Evolutionary conservation across 1,139 yeast genomes (phyloP).

Genomic region (Geotrichum siamense): DNA sequence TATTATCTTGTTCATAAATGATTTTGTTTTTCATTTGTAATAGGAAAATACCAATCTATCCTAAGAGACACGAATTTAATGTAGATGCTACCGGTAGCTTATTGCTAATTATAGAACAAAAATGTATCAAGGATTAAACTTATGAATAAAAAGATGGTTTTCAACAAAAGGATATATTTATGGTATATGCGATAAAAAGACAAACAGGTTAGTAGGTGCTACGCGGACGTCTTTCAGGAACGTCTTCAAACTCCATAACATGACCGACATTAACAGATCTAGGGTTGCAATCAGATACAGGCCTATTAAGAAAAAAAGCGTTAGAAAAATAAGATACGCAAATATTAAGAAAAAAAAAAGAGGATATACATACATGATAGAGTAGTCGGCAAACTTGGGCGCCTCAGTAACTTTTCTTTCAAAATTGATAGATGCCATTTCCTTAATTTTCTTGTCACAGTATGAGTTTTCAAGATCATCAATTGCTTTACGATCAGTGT

Average conservation of each 20-base stretch:
- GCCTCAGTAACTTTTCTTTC: conserved; percentile 11
- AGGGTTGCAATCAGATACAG: conserved; percentile 27
- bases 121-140: too few relatives aligned
- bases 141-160: too few relatives aligned
- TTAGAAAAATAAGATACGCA: conserved; percentile 1
- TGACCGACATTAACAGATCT: conserved; percentile 26
- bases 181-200: background rate
- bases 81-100: too few relatives aligned
- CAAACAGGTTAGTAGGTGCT: conserved; percentile 7
- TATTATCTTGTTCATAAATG: too few relatives aligned
- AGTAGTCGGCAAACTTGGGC: conserved; percentile 12
- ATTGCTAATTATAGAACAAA: too few relatives aligned
- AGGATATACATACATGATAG: conserved; percentile 14
- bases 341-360: background rate
- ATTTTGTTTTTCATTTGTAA: too few relatives aligned
- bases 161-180: background rate
- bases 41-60: too few relatives aligned
- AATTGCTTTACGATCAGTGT: conserved; percentile 19
- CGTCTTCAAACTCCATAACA: conserved; percentile 22
- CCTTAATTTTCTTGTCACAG: conserved; percentile 4
- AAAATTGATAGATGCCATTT: conserved; percentile 10
- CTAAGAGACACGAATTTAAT: too few relatives aligned
- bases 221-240: conserved; percentile 19
- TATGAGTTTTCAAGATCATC: conserved; percentile 24
- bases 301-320: conserved; percentile 14